These are phyloP conservation scores for Ceratocystis eucalypticola DNA, from an alignment of 2,329 filamentous ascomycete genomes.

Conservation along the genomic window DNA sequence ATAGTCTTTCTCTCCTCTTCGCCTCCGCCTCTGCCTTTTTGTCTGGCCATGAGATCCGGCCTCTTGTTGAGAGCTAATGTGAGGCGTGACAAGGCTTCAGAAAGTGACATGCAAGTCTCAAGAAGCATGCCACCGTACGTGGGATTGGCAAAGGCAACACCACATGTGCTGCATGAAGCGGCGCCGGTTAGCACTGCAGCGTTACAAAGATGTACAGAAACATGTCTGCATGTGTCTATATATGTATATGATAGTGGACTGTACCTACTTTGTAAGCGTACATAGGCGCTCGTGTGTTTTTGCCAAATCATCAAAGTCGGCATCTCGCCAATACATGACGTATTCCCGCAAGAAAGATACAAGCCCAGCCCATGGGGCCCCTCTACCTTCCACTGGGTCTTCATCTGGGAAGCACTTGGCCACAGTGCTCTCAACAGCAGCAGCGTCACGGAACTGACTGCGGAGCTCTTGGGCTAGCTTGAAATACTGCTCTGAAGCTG, in stretches of 20 bases:
- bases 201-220: background rate
- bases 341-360: conserved; percentile 70
- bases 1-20: conserved; percentile 62
- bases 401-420: conserved; percentile 51
- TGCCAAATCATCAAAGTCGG: conserved; percentile 61
- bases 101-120: conserved; percentile 69
- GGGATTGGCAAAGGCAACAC: conserved; percentile 66
- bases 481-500: conserved; percentile 52
- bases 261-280: conserved; percentile 56
- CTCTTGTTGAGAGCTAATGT: conserved; percentile 73
- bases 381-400: conserved; percentile 39
- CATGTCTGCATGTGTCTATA: background rate
- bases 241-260: too few relatives aligned
- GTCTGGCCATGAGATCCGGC: conserved; percentile 54
- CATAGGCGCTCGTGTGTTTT: conserved; percentile 63
- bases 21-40: conserved; percentile 27
- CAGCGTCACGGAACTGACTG: conserved; percentile 35
- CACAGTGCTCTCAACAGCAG: conserved; percentile 49
- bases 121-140: conserved; percentile 70
- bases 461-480: conserved; percentile 55
- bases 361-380: conserved; percentile 64
- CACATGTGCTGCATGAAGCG: conserved; percentile 49
- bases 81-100: conserved; percentile 63
- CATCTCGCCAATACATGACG: conserved; percentile 65
- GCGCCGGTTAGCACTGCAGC: background rate